Evolutionary conservation across 352 stramenopile species (phyloP).

Genomic region (Pythium plurisporium): DNA sequence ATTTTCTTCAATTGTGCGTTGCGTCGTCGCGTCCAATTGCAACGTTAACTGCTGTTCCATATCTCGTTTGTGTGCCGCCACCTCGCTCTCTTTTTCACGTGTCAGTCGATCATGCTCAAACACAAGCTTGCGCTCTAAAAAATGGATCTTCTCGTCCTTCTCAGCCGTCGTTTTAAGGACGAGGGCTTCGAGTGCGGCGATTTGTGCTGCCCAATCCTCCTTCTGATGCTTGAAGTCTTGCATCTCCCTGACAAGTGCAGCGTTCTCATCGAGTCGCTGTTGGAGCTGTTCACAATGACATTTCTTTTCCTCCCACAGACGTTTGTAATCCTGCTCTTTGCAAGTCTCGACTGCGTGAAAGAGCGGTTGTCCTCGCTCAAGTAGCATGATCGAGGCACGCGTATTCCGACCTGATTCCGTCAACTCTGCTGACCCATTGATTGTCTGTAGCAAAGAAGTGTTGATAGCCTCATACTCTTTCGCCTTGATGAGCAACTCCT

Average conservation of each 20-base stretch:
- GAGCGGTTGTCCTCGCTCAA: conserved; percentile 35
- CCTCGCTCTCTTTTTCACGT: conserved; percentile 44
- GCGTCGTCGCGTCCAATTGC: conserved; percentile 57
- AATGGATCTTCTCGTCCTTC: conserved; percentile 42
- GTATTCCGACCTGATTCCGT: conserved; percentile 21
- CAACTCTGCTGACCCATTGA: conserved; percentile 25
- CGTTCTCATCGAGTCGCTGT: conserved; percentile 29
- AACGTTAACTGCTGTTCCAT: conserved; percentile 50
- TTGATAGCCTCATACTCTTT: conserved; percentile 51
- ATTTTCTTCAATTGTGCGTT: conserved; percentile 65
- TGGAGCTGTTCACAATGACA: conserved; percentile 29
- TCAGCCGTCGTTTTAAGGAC: conserved; percentile 25
- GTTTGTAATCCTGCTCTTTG: conserved; percentile 54
- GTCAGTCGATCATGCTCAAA: conserved; percentile 51
- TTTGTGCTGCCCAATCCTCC: conserved; percentile 23
- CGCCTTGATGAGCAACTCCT: conserved; percentile 49
- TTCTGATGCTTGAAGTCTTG: conserved; percentile 34
- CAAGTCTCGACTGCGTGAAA: conserved; percentile 56
- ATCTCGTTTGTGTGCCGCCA: conserved; percentile 32
- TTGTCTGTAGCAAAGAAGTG: conserved; percentile 39
- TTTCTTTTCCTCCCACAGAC: conserved; percentile 41
- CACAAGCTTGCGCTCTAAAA: conserved; percentile 55
- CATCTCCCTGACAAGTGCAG: conserved; percentile 32
- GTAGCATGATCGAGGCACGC: conserved; percentile 32
- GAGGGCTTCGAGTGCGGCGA: conserved; percentile 28